Conservation (phyloP, 305 asterid species). For the Fraxinus nigra region DNA sequence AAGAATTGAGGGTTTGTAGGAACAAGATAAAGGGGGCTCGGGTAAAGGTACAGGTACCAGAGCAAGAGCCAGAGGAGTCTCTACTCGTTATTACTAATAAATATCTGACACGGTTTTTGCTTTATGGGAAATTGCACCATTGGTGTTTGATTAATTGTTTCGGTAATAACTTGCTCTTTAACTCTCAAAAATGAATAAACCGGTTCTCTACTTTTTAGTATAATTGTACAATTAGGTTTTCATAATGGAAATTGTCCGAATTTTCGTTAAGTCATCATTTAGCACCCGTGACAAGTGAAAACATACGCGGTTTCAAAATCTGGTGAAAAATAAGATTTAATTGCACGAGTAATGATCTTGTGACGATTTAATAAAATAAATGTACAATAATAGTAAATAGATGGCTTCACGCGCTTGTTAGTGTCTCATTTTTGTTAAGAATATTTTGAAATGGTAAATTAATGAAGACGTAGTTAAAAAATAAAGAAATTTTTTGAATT, state of each 20-base stretch:
- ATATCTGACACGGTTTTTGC: background rate
- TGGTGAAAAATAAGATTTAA: background rate
- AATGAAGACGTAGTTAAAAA: too few relatives aligned
- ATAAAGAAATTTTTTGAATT: too few relatives aligned
- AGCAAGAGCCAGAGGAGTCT: background rate
- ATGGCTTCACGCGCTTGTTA: background rate
- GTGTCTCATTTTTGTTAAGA: too few relatives aligned
- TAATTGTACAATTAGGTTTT: background rate
- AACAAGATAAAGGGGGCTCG: background rate
- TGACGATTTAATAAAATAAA: too few relatives aligned
- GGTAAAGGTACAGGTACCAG: background rate
- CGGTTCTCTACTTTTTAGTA: background rate
- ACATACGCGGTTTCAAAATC: background rate
- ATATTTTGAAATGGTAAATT: too few relatives aligned
- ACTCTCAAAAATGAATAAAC: background rate
- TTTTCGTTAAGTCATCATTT: background rate
- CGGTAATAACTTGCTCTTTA: background rate
- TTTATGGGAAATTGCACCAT: background rate
- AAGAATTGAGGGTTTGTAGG: constrained; percentile 10
- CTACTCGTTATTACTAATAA: too few relatives aligned
- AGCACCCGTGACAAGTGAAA: background rate
- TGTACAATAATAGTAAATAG: background rate
- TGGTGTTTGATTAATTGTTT: background rate
- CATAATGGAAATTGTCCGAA: background rate
- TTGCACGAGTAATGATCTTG: background rate